phyloP scores from a whole-genome alignment of 2,329 filamentous ascomycete species.

The Cladosporium cucumerinum region DNA sequence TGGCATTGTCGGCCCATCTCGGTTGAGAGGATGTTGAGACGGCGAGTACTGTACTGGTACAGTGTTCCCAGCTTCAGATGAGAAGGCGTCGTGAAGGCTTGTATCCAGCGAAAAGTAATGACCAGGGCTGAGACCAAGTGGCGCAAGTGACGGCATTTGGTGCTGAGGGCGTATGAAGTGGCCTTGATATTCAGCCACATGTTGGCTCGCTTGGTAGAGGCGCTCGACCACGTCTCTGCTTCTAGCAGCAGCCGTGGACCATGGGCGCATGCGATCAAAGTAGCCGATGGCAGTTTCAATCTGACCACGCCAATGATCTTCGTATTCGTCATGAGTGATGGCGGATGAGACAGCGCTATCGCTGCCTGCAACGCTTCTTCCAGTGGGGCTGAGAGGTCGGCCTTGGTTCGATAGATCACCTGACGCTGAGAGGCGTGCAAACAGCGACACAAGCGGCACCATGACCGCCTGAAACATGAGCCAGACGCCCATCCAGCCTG shows the following conservation, averaged over 20 bases:
- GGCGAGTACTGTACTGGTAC: not conserved
- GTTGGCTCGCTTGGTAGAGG: conserved; percentile 40
- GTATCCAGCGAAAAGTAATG: conserved; percentile 11
- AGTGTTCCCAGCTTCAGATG: conserved; percentile 8
- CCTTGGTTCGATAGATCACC: conserved; percentile 19
- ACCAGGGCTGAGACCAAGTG: conserved; percentile 16
- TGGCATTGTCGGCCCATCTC: conserved; percentile 18
- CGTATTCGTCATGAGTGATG: conserved; percentile 30
- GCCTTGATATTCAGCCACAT: conserved; percentile 28
- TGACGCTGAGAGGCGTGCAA: conserved; percentile 37
- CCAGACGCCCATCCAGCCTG: conserved; percentile 79
- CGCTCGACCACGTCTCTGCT: conserved; percentile 41
- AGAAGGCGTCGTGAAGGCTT: conserved; percentile 5
- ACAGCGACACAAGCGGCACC: conserved; percentile 72
- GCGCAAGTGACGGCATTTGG: conserved; percentile 18
- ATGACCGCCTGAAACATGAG: conserved; percentile 77
- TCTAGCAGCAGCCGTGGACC: conserved; percentile 45
- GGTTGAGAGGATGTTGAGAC: conserved; percentile 17
- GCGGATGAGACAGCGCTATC: conserved; percentile 30
- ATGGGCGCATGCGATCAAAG: conserved; percentile 43
- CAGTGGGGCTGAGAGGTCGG: conserved; percentile 19
- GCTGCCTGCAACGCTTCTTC: conserved; percentile 31
- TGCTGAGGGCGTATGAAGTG: conserved; percentile 23
- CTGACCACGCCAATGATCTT: conserved; percentile 40
- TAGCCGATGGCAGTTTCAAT: conserved; percentile 43